Base-by-base conservation (phyloP, 495 filamentous ascomycete species). In the Daldinia grandis region DNA sequence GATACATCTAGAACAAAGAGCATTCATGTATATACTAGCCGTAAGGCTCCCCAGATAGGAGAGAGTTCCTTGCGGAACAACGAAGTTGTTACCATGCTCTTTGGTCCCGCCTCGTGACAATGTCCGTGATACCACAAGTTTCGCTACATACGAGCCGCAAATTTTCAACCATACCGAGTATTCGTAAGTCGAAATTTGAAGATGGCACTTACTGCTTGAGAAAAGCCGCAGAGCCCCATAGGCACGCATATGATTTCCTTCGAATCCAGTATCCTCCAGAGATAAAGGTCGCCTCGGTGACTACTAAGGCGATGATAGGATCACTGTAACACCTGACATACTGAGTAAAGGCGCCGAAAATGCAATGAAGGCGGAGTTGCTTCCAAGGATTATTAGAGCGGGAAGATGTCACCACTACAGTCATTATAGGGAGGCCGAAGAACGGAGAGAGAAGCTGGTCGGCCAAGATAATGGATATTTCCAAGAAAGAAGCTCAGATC, bases 241-340 rank as follows among this genome's bases (percentile, higher is more conserved):
- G 53, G 15, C n/a, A 6, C 24, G 44, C 57, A 38, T 35, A 21
- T 2, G 27, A 40, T 56, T 15, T 56, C 62, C 56, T 25, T 37
- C 38, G 15, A 54, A 37, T 59, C 21, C 31, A 27, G 58, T 35
- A 54, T 62, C 31, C 14, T 72, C 33, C 17, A 31, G 60, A 53
- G 55, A 64, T 14, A 37, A 44, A 54, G 17, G 50, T 67, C 51
- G 24, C 19, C 54, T 69, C 70, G 65, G 65, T 69, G 65, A 73
- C 65, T 51, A 53, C 61, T 62, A 42, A 58, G 65, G 61, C 58
- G 70, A 69, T 73, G 70, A 65, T 63, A 59, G 65, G 70, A 73
- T 73, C 57, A 28, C 42, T 65, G 61, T 73, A 51, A 25, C 65
- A 73, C 61, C 57, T 69, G 65, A 58, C 61, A 30, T 59, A 35